Base-by-base conservation (phyloP, 2,329 filamentous ascomycete genomes). In the Aspergillus tamarii region DNA sequence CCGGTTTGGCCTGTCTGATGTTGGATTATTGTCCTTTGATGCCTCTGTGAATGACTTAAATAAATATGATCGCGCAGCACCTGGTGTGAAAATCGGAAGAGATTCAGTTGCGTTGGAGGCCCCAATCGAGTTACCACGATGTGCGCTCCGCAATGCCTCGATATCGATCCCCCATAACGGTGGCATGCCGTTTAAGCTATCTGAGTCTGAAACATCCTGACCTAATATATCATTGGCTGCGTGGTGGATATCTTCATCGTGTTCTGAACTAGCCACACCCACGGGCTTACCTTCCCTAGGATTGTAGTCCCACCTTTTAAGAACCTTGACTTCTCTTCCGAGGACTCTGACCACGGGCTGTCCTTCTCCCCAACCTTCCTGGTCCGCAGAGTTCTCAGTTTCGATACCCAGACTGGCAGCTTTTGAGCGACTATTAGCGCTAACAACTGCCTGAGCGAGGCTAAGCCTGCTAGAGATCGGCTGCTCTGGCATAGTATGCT, bases 401-500 rank as follows among this genome's bases (percentile, higher is more conserved):
- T 91, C 88, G 23, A 96, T 81, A 0, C 93, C 93, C 34, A 96
- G 79, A 66, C 86, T 90, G 32, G 89, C 84, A 11, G 93, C 93
- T 77, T 94, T 94, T 41, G 87, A 88, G 67, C 89, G 86, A 64
- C 91, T 93, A 73, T 94, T 95, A 32, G 88, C 88, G 73, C 91
- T 94, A 19, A 96, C 91, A 1, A 95, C 89, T 0, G 91, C 92
- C 76, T 96, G 93, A 0, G 89, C 91, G 23, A 97, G 81, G 73
- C 92, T 96, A 23, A 96, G 80, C 54, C 92, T 84, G 74, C 92
- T 94, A n/a, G 91, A 95, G 3, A 89, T 83, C 3, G 93, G 93
- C 74, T 97, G 93, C 68, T 91, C 89, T 0, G 93, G 91, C 89
- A 94, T 94, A 0, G 92, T 96, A 73, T 90, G 89, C 53, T 91